phyloP scores from a whole-genome alignment of 805 yeast species.

The Myxozyma vanderwaltii region DNA sequence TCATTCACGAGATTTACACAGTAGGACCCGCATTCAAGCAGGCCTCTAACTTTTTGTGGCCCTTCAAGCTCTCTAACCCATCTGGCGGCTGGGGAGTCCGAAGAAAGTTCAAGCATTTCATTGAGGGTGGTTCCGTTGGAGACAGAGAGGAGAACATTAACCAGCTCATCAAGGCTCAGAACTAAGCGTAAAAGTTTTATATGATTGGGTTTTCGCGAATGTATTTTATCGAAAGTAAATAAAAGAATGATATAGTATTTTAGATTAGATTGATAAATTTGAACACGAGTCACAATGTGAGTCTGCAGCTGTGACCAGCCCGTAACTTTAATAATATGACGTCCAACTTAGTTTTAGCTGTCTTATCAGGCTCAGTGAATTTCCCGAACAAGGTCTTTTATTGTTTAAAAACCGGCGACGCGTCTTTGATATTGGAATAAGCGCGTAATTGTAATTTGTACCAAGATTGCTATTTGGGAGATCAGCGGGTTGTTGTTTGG shows the following conservation, averaged over 20 bases:
- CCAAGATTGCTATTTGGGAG: no score
- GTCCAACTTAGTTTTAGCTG: no score
- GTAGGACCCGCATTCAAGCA: slow-evolving; percentile 86
- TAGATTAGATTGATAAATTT: not conserved
- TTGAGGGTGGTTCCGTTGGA: slow-evolving; percentile 85
- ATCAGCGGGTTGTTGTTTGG: no score
- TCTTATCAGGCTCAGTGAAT: not conserved
- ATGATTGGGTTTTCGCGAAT: slow-evolving; percentile 3
- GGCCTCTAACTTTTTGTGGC: slow-evolving; percentile 83
- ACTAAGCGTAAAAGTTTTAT: slow-evolving; percentile 19
- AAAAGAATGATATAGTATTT: not conserved
- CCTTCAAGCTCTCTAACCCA: slow-evolving; percentile 81
- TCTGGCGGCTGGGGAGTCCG: slow-evolving; percentile 79
- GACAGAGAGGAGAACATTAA: slow-evolving; percentile 80
- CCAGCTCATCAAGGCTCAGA: slow-evolving; percentile 54
- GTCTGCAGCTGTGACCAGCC: no score
- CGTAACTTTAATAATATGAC: not conserved
- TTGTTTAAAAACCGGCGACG: not conserved
- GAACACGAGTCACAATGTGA: no score
- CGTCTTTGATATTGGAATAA: not conserved
- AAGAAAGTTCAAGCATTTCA: slow-evolving; percentile 80
- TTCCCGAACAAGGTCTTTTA: not conserved
- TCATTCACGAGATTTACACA: slow-evolving; percentile 79
- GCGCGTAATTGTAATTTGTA: no score
- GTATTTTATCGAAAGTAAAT: not conserved